phyloP scores from a whole-genome alignment of 1,139 yeast genomes.

The Protomyces macrosporus region DNA sequence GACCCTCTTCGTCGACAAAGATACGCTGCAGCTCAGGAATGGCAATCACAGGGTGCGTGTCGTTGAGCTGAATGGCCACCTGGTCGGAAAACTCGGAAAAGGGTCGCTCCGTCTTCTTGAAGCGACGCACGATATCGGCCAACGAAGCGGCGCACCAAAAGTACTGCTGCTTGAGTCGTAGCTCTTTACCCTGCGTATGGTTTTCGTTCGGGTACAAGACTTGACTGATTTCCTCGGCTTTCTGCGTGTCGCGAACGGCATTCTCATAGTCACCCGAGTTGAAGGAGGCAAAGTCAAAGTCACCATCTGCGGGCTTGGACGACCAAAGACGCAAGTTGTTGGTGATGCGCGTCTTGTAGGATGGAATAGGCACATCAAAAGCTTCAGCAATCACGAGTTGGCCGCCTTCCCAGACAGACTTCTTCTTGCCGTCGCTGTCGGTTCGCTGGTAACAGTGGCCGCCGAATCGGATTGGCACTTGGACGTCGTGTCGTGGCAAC shows the following conservation, averaged over 20 bases:
- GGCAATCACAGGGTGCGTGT: constrained; percentile 92
- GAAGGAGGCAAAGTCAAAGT: constrained; percentile 86
- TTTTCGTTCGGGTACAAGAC: constrained; percentile 81
- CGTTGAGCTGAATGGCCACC: constrained; percentile 88
- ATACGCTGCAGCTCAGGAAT: constrained; percentile 85
- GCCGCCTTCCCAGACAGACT: constrained; percentile 77
- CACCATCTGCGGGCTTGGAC: constrained; percentile 72
- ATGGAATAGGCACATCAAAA: constrained; percentile 92
- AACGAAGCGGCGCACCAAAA: constrained; percentile 96
- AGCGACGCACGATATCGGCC: constrained; percentile 85
- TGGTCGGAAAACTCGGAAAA: constrained; percentile 82
- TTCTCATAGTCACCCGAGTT: constrained; percentile 86
- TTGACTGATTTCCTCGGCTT: constrained; percentile 77
- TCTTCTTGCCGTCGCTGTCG: constrained; percentile 44
- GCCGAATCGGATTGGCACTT: constrained; percentile 87
- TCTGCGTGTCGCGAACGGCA: constrained; percentile 77
- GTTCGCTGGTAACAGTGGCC: constrained; percentile 63
- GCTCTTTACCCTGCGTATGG: constrained; percentile 83
- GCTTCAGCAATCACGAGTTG: constrained; percentile 86
- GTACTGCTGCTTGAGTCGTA: constrained; percentile 90
- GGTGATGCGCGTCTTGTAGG: constrained; percentile 48
- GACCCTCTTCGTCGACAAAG: constrained; percentile 72
- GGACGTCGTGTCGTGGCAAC: constrained; percentile 77
- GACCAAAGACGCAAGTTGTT: constrained; percentile 89
- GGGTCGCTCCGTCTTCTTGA: constrained; percentile 69